These are phyloP conservation scores for Komagataella ulmi DNA, from an alignment of 805 yeast species.

Conservation along the genomic window DNA sequence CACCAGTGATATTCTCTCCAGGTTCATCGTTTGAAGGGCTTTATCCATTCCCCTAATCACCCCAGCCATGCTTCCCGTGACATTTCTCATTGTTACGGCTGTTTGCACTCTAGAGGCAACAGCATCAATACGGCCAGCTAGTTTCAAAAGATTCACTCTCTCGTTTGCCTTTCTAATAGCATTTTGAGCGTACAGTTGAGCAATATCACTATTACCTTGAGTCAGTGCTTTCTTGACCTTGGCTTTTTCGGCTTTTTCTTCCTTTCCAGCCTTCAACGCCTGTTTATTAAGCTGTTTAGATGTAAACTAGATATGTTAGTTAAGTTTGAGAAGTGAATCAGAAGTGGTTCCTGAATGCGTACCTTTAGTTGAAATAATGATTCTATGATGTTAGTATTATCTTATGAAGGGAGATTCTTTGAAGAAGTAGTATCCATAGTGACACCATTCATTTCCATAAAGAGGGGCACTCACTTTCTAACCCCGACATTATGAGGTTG, in stretches of 20 bases:
- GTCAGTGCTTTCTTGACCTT: conserved; percentile 80
- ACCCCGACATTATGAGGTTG: conserved; percentile 20
- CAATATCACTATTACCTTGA: conserved; percentile 85
- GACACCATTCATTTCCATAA: not conserved
- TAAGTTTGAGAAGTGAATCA: not conserved
- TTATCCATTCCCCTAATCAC: conserved; percentile 94
- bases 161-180: conserved; percentile 90
- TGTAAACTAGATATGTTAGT: conserved; percentile 44
- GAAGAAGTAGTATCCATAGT: no score
- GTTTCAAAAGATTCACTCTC: conserved; percentile 61
- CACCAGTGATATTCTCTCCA: conserved; percentile 82
- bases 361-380: conserved; percentile 53
- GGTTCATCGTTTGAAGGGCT: conserved; percentile 90
- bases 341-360: conserved; percentile 5
- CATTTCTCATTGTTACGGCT: conserved; percentile 94
- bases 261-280: conserved; percentile 83
- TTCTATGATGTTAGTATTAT: conserved; percentile 17
- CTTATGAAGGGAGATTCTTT: conserved; percentile 3
- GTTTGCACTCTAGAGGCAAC: conserved; percentile 95
- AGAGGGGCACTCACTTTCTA: conserved; percentile 22
- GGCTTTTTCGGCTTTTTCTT: conserved; percentile 75
- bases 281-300: conserved; percentile 88
- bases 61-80: conserved; percentile 84
- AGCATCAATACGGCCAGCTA: conserved; percentile 87
- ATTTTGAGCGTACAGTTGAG: conserved; percentile 87